phyloP scores from a whole-genome alignment of 345 rosid species.

The Dipteronia dyeriana region DNA sequence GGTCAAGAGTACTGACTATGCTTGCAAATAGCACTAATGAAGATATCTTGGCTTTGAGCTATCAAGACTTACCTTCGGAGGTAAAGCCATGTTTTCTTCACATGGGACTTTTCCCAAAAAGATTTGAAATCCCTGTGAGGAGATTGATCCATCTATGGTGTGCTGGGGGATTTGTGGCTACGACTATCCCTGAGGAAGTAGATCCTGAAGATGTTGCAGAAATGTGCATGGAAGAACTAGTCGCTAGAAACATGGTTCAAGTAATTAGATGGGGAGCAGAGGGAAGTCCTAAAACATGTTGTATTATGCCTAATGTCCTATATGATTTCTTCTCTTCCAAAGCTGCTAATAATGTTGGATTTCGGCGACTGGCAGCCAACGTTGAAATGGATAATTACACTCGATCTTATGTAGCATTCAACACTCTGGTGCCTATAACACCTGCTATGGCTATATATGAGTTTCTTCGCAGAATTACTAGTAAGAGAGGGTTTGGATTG shows the following conservation, averaged over 20 bases:
- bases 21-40: background rate
- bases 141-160: constrained; percentile 39
- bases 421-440: background rate
- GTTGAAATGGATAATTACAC: constrained; percentile 7
- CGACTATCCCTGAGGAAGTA: background rate
- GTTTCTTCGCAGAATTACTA: constrained; percentile 13
- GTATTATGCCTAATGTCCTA: background rate
- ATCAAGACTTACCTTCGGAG: constrained; percentile 20
- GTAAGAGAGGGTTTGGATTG: constrained; percentile 13
- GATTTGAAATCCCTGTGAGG: constrained; percentile 31
- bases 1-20: background rate
- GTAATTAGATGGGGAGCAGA: constrained; percentile 34
- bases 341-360: constrained; percentile 11
- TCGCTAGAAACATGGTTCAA: constrained; percentile 26
- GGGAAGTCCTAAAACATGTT: constrained; percentile 38
- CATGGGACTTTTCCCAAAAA: constrained; percentile 36
- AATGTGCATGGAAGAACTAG: constrained; percentile 22
- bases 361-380: constrained; percentile 27
- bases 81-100: constrained; percentile 37
- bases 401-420: constrained; percentile 26
- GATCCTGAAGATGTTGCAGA: constrained; percentile 23
- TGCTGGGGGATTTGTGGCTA: constrained; percentile 35
- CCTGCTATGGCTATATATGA: background rate
- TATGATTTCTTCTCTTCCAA: constrained; percentile 17
- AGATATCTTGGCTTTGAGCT: constrained; percentile 23